Conservation (phyloP, 805 yeast genomes). For the Saccharomycopsis olivae region DNA sequence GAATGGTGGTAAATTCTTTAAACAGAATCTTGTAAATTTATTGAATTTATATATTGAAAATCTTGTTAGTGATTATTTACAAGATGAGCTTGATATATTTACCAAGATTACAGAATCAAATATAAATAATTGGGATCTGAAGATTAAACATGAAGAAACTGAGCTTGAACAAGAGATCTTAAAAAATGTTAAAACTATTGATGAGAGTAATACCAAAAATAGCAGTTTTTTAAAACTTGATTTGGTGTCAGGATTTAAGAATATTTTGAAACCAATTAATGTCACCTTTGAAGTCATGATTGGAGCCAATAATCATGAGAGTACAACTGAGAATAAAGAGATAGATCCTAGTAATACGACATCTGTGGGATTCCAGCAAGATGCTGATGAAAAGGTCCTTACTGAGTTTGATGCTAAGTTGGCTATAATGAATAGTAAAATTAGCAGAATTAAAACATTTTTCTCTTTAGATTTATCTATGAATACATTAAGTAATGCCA, state of each 20-base stretch:
- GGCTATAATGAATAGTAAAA: constrained; percentile 62
- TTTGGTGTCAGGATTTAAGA: constrained; percentile 52
- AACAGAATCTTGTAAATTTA: constrained; percentile 23
- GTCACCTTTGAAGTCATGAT: constrained; percentile 12
- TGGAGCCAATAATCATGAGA: constrained; percentile 19
- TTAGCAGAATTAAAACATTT: constrained; percentile 64
- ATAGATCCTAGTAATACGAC: too few relatives aligned
- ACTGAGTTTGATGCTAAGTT: constrained; percentile 74
- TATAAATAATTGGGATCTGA: constrained; percentile 31
- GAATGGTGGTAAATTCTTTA: constrained; percentile 26
- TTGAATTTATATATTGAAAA: constrained; percentile 30
- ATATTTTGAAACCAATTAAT: constrained; percentile 33
- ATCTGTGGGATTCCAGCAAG: constrained; percentile 24
- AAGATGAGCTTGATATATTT: constrained; percentile 25
- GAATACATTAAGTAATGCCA: constrained; percentile 58
- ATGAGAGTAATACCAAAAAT: constrained; percentile 30
- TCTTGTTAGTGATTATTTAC: constrained; percentile 25
- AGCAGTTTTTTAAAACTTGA: constrained; percentile 26
- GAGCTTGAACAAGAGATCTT: constrained; percentile 30
- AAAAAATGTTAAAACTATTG: constrained; percentile 20
- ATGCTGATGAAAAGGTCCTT: constrained; percentile 22
- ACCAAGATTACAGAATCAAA: constrained; percentile 24
- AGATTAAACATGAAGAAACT: constrained; percentile 28
- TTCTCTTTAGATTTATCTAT: constrained; percentile 76
- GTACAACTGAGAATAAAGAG: constrained; percentile 21